These are phyloP conservation scores for Penicillium sp. DNA, from an alignment of 2,329 filamentous ascomycete genomes.

Conservation along the genomic window DNA sequence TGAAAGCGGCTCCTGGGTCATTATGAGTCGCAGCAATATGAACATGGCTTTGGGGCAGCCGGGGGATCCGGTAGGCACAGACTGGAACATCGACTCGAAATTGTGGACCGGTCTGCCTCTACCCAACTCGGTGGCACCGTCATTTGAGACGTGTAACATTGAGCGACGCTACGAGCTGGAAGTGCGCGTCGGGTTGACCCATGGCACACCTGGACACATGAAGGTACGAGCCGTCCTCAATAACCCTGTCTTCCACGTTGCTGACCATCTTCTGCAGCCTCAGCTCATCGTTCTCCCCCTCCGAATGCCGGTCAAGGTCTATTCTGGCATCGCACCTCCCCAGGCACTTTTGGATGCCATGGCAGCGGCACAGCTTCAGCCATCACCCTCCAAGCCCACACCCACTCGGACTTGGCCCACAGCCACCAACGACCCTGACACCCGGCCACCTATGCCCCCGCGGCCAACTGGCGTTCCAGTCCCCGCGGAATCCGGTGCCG, in stretches of 20 bases:
- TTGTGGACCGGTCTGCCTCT: constrained; percentile 71
- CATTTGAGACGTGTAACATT: constrained; percentile 86
- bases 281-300: constrained; percentile 77
- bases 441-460: constrained; percentile 43
- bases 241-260: neutral
- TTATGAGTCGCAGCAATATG: constrained; percentile 70
- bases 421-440: constrained; percentile 10
- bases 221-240: constrained; percentile 42
- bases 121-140: constrained; percentile 82
- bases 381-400: constrained; percentile 20
- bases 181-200: constrained; percentile 72
- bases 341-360: constrained; percentile 69
- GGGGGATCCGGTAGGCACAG: constrained; percentile 59
- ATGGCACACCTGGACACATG: constrained; percentile 58
- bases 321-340: constrained; percentile 82
- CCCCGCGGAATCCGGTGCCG: constrained; percentile 23
- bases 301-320: constrained; percentile 75
- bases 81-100: constrained; percentile 65
- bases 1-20: constrained; percentile 71
- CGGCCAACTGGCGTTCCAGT: constrained; percentile 31
- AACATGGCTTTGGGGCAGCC: constrained; percentile 64
- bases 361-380: constrained; percentile 32
- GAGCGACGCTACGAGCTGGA: constrained; percentile 79
- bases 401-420: constrained; percentile 25
- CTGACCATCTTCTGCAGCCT: constrained; percentile 43